Percentiles rank a stretch among this genome's conserved stretches.
These are phyloP conservation scores for Colletotrichum paranaense DNA, from an alignment of 2,329 filamentous ascomycete genomes.

Conservation along the genomic window DNA sequence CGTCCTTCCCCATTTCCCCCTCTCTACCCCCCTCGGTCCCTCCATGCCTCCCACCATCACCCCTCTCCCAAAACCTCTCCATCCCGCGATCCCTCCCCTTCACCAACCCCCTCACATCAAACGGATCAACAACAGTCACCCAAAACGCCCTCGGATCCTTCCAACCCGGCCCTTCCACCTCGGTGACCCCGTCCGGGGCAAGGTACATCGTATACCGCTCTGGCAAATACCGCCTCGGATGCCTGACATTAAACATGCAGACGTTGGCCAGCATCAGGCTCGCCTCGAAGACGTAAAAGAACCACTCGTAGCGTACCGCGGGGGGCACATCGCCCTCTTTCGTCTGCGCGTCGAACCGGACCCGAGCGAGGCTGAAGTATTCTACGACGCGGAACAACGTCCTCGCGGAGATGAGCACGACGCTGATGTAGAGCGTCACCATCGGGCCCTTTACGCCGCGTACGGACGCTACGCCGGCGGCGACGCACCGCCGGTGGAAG, in stretches of 20 bases:
- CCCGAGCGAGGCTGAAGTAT: conserved; percentile 62
- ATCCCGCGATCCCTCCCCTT: conserved; percentile 44
- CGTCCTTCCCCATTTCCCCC: neutral
- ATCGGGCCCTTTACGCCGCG: conserved; percentile 50
- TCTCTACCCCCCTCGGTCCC: neutral
- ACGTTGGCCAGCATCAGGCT: conserved; percentile 63
- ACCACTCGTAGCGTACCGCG: conserved; percentile 67
- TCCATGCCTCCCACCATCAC: neutral
- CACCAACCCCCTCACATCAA: conserved; percentile 50
- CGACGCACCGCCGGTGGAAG: conserved; percentile 60
- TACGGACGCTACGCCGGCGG: conserved; percentile 47
- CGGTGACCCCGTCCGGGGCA: conserved; percentile 58
- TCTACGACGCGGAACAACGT: conserved; percentile 70
- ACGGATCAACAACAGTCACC: conserved; percentile 54
- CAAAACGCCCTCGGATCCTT: conserved; percentile 58
- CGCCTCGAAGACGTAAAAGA: conserved; percentile 69
- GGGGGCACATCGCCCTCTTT: conserved; percentile 52
- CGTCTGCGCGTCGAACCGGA: conserved; percentile 52
- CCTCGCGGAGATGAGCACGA: conserved; percentile 60
- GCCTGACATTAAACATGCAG: conserved; percentile 60
- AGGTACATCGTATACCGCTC: conserved; percentile 61
- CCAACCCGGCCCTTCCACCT: conserved; percentile 61
- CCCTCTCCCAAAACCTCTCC: conserved; percentile 50
- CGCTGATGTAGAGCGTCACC: conserved; percentile 62
- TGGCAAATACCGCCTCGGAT: conserved; percentile 64